Base-by-base conservation (phyloP, 2,329 filamentous ascomycete species). In the Phialophora macrospora region DNA sequence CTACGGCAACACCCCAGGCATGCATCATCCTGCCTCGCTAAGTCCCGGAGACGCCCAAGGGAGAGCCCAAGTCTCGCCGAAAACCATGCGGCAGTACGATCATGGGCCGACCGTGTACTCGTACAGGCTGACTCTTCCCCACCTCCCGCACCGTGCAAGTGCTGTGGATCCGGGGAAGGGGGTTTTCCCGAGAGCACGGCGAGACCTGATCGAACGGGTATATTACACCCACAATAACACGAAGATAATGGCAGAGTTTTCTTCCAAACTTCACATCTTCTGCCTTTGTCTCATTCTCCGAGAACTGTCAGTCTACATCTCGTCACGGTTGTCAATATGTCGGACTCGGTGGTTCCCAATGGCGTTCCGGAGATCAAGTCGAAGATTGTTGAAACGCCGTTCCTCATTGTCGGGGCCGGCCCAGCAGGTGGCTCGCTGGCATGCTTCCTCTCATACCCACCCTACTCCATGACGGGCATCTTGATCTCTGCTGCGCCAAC, bases 361-460 rank as follows among this genome's bases (percentile, higher is more conserved):
- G 67, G 67, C 34, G 51, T 62, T 12, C 61, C 61, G 12, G 44
- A 64, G 22, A 57, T 63, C 54, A 62, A 20, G 14, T 49, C 63
- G 5, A 48, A 57, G 14, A 38, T 67, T 41, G 62, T 71, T 38
- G 69, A 71, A 30, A 69, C 67, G 11, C 67, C 69, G 14, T 38
- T 69, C 22, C 63, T 71, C 26, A 71, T 71, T 11, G 65, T 85
- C 24, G 81, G 84, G 14, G 77, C 82, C 38, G 85, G 85, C 0
- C 85, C 85, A 4, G 83, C 85, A 0, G 85, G 85, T 1, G 84
- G 82, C 4, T 77, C 82, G 0, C 61, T 70, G 24, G 67, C 65
- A 54, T 69, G 64, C 20, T 68, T 66, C 55, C 67, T 71, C 22
- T 71, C 63, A 24, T 44, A 68, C 41, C 62, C 66, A 38, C 64